Percentiles rank a stretch among this genome's conserved stretches.
Conservation (phyloP, 148 eudicot genomes). For the Pharnaceum exiguum region DNA sequence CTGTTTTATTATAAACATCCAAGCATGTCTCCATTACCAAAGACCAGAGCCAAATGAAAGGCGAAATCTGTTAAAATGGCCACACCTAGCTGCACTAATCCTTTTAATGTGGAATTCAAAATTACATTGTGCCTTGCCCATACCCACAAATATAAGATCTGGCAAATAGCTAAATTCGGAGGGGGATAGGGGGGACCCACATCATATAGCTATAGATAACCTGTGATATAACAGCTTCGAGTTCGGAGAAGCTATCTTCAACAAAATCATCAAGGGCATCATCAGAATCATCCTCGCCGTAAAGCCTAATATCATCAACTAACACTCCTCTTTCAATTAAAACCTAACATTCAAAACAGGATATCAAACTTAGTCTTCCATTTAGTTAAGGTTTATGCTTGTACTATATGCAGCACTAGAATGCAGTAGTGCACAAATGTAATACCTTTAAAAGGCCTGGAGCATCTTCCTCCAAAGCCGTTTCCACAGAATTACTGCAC, state of each 20-base stretch:
- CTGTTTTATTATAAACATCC: no score
- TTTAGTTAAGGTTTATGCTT: background rate
- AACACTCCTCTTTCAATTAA: conserved; percentile 74
- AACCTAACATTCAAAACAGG: conserved; percentile 36
- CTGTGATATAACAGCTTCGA: conserved; percentile 78
- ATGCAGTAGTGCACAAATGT: background rate
- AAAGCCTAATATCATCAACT: conserved; percentile 74
- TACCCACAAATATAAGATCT: background rate
- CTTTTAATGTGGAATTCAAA: no score
- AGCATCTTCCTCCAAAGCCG: conserved; percentile 95
- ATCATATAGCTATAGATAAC: conserved; percentile 27
- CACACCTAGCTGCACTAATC: no score
- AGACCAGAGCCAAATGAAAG: no score
- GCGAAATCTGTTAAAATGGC: no score
- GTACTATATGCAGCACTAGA: background rate
- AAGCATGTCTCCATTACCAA: no score
- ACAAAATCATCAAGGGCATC: conserved; percentile 54
- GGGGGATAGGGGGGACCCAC: background rate
- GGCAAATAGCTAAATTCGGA: background rate
- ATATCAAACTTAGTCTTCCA: background rate
- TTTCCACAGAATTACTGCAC: conserved; percentile 76
- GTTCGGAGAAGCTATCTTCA: conserved; percentile 71
- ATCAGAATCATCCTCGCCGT: conserved; percentile 61
- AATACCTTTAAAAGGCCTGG: conserved; percentile 88
- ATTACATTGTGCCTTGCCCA: no score